Evolutionary conservation across 2,329 filamentous ascomycete species (phyloP), one percentile per base, ranked within the genome.

Genomic region (Nothopassalora personata): DNA sequence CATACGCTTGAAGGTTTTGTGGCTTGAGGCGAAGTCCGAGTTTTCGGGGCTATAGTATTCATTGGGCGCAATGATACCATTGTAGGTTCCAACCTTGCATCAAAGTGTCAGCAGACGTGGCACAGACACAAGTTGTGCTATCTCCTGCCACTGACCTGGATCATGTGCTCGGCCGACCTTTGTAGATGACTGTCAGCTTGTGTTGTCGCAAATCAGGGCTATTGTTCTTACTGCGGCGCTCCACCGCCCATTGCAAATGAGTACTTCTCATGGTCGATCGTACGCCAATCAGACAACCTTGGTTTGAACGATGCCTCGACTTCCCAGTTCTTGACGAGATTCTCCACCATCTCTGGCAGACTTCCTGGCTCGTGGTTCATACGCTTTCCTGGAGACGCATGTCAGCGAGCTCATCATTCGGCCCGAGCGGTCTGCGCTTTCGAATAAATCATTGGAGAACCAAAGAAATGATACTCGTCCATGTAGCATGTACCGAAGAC

Each of bases 301-400:
- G 80, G 79, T 74, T 88, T 88, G 80, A 86, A 87, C 0, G 83
- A 87, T 0, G 86, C 86, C 71, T 88, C 86, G 54, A 88, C 81
- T 71, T 88, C 86, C 86, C 86, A 88, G 71, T 88, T 88, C 75
- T 88, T 88, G 68, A 88, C 85, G 1, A 88, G 80, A 68, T 88
- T 88, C 70, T 88, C 81, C 43, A 88, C 85, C 4, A 88, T 79
- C 52, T 80, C 74, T 13, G 82, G 80, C 2, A 88, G 79, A 57
- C 80, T 84, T 36, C 77, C 79, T 3, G 83, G 76, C 49, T 74
- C 72, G 70, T 88, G 86, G 66, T 73, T 79, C 72, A 75, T 78
- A 36, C 74, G 76, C 71, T 85, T 87, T 55, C 81, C 85, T 88
- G 67, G 28, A 10, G 4, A 3, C 36, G 46, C 19, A 30, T 19